phyloP scores from a whole-genome alignment of 225 moss, liverwort and hornwort genomes.

The Asterella californica region DNA sequence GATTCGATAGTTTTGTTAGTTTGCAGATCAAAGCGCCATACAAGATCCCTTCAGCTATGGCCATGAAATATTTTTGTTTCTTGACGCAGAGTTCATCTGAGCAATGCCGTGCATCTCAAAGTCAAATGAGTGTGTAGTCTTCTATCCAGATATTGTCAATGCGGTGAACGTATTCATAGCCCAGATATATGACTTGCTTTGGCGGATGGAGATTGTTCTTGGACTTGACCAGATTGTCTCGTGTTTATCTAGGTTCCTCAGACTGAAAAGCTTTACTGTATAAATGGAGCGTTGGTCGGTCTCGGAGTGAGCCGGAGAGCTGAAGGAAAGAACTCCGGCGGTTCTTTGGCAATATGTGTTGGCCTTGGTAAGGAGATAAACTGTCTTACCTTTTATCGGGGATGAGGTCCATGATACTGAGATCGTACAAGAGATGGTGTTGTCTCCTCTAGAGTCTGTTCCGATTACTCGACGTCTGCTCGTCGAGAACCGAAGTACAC shows the following conservation, averaged over 20 bases:
- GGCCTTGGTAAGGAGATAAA: slow-evolving; percentile 55
- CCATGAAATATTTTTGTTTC: no score
- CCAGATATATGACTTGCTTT: not conserved
- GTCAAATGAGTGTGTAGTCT: no score
- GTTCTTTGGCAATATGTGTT: slow-evolving; percentile 49
- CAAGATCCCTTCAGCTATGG: no score
- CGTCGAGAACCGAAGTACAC: not conserved
- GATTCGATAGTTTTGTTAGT: no score
- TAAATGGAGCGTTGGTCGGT: slow-evolving; percentile 76
- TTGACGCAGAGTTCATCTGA: no score
- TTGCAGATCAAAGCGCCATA: no score
- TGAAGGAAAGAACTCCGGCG: slow-evolving; percentile 19
- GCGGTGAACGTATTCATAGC: no score
- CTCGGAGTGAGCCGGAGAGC: slow-evolving; percentile 46
- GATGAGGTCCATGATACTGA: not conserved
- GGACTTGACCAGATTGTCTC: not conserved
- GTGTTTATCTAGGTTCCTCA: slow-evolving; percentile 50
- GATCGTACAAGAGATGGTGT: not conserved
- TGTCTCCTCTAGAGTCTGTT: no score
- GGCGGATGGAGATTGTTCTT: not conserved
- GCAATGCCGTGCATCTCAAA: no score
- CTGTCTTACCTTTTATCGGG: not conserved
- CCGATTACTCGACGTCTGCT: no score
- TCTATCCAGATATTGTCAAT: no score
- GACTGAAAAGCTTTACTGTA: slow-evolving; percentile 57